Conservation (phyloP, 1,284 basidiomycete species). For the Austroboletus niveus region DNA sequence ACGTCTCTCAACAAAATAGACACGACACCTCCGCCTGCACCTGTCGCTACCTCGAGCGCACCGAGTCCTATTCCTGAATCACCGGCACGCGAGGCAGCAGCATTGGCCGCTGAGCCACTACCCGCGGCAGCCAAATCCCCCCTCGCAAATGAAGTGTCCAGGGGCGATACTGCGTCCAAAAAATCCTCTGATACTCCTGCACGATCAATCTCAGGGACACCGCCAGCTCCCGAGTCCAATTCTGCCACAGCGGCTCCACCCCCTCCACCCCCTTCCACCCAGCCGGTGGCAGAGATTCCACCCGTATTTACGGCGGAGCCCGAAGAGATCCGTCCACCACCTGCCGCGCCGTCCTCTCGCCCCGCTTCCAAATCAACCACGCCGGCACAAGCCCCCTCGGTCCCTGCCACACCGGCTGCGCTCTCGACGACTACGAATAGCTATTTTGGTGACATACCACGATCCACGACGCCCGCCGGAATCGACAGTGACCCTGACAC, state of each 20-base stretch:
- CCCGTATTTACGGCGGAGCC: slow-evolving; percentile 28
- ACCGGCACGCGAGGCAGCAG: slow-evolving; percentile 49
- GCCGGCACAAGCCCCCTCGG: slow-evolving; percentile 16
- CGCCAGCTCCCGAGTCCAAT: slow-evolving; percentile 12
- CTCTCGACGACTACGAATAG: background rate
- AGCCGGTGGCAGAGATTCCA: slow-evolving; percentile 8
- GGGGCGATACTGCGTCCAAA: slow-evolving; percentile 14
- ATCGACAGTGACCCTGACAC: slow-evolving; percentile 20
- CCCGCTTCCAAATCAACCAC: slow-evolving; percentile 18
- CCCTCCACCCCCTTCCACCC: slow-evolving; percentile 2
- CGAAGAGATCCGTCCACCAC: slow-evolving; percentile 22
- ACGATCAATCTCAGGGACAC: slow-evolving; percentile 24
- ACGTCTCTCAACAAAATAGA: slow-evolving; percentile 30
- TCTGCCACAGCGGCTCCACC: slow-evolving; percentile 13
- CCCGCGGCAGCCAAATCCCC: slow-evolving; percentile 29
- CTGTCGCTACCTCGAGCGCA: slow-evolving; percentile 20
- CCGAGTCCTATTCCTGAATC: slow-evolving; percentile 58
- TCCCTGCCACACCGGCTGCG: slow-evolving; percentile 25
- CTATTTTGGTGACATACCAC: slow-evolving; percentile 31
- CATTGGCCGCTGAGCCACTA: slow-evolving; percentile 28
- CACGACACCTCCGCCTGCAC: slow-evolving; percentile 18
- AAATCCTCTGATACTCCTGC: slow-evolving; percentile 9
- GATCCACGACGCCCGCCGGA: slow-evolving; percentile 25
- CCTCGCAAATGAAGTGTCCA: slow-evolving; percentile 25
- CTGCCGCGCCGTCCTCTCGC: slow-evolving; percentile 11